Percentiles rank a stretch among this genome's conserved stretches.
Conservation (phyloP, 2,329 filamentous ascomycete species). For the Sporothrix humicola region DNA sequence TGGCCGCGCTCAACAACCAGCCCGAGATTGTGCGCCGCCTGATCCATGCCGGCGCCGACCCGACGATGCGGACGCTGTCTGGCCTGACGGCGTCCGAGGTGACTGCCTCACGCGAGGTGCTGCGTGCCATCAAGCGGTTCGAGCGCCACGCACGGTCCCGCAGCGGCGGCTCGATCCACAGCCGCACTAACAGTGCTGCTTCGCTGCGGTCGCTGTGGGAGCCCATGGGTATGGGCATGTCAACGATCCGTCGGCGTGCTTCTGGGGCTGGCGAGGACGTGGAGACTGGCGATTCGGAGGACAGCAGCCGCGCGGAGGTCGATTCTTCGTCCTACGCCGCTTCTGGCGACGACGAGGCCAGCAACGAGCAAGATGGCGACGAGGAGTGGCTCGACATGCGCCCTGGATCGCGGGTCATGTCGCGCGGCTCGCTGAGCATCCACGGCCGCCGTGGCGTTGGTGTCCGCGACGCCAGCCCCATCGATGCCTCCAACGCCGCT, state of each 20-base stretch:
- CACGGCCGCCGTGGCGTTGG: conserved; percentile 37
- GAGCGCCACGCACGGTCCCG: conserved; percentile 68
- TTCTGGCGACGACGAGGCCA: conserved; percentile 31
- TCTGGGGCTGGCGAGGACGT: conserved; percentile 25
- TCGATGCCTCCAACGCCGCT: conserved; percentile 33
- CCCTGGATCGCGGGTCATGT: conserved; percentile 36
- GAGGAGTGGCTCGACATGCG: conserved; percentile 50
- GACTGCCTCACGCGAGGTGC: conserved; percentile 67
- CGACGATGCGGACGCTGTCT: conserved; percentile 70
- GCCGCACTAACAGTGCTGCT: conserved; percentile 68
- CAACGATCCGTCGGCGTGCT: conserved; percentile 28
- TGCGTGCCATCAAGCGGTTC: conserved; percentile 66
- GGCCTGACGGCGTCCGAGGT: conserved; percentile 75
- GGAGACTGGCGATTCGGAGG: not conserved
- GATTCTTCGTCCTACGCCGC: conserved; percentile 37
- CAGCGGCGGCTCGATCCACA: conserved; percentile 66
- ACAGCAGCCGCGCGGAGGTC: conserved; percentile 34
- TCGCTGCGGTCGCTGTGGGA: conserved; percentile 73
- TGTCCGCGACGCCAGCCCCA: conserved; percentile 38
- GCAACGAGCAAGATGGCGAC: conserved; percentile 45
- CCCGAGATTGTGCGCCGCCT: conserved; percentile 77
- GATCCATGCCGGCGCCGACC: conserved; percentile 74
- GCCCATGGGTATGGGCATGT: conserved; percentile 42
- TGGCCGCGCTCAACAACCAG: conserved; percentile 78
- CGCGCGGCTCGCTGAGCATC: conserved; percentile 21